Conservation (phyloP, 1,284 basidiomycete species). For the Cystobasidium sp. region DNA sequence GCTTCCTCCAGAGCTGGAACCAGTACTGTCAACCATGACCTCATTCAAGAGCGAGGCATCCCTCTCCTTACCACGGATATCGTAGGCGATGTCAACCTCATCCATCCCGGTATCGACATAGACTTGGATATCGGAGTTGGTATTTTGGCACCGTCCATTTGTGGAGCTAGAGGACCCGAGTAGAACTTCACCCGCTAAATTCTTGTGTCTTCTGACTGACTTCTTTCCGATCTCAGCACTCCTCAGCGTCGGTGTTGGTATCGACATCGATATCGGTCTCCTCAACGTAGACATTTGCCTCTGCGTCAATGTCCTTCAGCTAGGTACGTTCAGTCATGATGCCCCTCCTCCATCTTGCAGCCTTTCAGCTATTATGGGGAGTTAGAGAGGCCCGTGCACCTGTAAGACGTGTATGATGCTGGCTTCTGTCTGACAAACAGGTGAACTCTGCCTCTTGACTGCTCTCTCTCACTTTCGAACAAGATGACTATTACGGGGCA, state of each 20-base stretch:
- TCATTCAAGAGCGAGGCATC: not conserved
- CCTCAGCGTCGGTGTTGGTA: conserved; percentile 3
- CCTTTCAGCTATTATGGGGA: no score
- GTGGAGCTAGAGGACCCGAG: not conserved
- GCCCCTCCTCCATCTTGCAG: no score
- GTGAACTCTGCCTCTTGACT: no score
- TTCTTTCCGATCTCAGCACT: not conserved
- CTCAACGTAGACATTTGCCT: conserved; percentile 12
- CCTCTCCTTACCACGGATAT: conserved; percentile 1
- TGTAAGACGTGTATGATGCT: no score
- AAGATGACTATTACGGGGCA: no score
- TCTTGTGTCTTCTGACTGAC: no score
- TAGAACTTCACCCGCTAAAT: no score
- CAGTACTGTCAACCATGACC: not conserved
- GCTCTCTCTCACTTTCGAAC: no score
- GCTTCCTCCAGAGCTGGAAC: conserved; percentile 1
- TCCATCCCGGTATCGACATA: conserved; percentile 13
- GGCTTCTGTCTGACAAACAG: no score
- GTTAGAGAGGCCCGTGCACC: no score
- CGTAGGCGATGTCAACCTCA: conserved; percentile 3
- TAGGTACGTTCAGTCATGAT: not conserved
- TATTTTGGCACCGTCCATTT: conserved; percentile 7
- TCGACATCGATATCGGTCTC: not conserved
- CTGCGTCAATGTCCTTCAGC: conserved; percentile 20
- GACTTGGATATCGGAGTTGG: conserved; percentile 17